A percentile compares a stretch with the other conserved stretches of the same genome.
These are phyloP conservation scores for Cladophialophora exuberans DNA, from an alignment of 2,329 filamentous ascomycete genomes.

Conservation along the genomic window DNA sequence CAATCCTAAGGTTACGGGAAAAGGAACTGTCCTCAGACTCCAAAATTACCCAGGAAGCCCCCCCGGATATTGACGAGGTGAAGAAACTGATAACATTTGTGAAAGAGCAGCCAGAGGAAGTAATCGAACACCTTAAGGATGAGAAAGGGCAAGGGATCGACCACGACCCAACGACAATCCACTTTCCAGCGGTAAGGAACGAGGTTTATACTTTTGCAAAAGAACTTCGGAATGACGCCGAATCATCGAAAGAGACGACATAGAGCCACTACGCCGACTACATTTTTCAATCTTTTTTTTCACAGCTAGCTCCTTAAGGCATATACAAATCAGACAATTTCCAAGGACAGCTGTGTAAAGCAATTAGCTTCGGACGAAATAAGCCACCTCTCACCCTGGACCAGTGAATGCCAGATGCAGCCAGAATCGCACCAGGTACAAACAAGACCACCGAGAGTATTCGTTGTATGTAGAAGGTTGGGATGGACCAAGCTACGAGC, in stretches of 20 bases:
- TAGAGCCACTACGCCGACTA: not conserved
- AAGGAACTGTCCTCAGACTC: slow-evolving; percentile 5
- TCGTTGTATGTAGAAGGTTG: slow-evolving; percentile 14
- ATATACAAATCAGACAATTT: slow-evolving; percentile 4
- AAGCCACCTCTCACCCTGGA: not conserved
- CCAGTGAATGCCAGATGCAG: not conserved
- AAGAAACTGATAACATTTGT: not conserved
- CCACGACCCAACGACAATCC: not conserved
- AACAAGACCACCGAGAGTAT: slow-evolving; percentile 12
- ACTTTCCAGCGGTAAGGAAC: not conserved
- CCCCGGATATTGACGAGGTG: not conserved
- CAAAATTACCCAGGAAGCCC: not conserved
- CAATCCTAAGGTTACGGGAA: not conserved
- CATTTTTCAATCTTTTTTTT: not conserved
- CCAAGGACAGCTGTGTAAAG: slow-evolving; percentile 8
- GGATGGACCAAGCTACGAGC: slow-evolving; percentile 14
- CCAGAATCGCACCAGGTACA: not conserved
- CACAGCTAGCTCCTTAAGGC: slow-evolving; percentile 4
- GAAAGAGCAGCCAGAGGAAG: not conserved
- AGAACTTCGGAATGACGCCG: not conserved
- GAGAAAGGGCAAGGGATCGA: not conserved
- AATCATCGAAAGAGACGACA: not conserved
- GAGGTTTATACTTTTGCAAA: not conserved
- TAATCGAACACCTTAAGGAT: not conserved
- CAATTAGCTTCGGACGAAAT: slow-evolving; percentile 14